A percentile compares a stretch with the other conserved stretches of the same genome.
Conservation (phyloP, 1,284 basidiomycete genomes). For the Sporisorium graminicola region DNA sequence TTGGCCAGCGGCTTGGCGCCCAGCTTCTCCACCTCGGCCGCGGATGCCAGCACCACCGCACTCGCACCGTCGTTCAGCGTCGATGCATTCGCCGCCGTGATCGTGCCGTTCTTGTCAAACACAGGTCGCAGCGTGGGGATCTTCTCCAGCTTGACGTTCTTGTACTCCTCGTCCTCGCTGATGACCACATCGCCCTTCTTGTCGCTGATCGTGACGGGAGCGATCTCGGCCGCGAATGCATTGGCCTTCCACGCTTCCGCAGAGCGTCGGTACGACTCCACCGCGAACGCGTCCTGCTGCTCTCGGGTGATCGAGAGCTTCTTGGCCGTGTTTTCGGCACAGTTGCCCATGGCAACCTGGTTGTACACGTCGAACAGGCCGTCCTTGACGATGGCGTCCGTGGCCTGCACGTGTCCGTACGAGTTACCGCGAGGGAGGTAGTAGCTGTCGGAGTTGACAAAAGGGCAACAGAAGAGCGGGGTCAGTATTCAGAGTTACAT, state of each 20-base stretch:
- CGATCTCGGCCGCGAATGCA: slow-evolving; percentile 88
- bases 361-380: slow-evolving; percentile 75
- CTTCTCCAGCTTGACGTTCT: slow-evolving; percentile 71
- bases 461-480: not conserved
- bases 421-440: slow-evolving; percentile 86
- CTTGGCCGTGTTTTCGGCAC: slow-evolving; percentile 71
- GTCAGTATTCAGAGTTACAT: not conserved
- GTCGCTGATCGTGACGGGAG: slow-evolving; percentile 80
- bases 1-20: slow-evolving; percentile 70
- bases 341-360: slow-evolving; percentile 62
- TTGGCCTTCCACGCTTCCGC: slow-evolving; percentile 89
- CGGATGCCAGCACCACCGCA: slow-evolving; percentile 70
- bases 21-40: slow-evolving; percentile 66
- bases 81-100: slow-evolving; percentile 72
- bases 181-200: slow-evolving; percentile 88
- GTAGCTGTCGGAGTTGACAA: slow-evolving; percentile 76
- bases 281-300: slow-evolving; percentile 77
- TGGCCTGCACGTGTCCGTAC: slow-evolving; percentile 89
- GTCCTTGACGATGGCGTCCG: slow-evolving; percentile 89
- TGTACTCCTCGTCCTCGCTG: slow-evolving; percentile 97
- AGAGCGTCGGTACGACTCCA: slow-evolving; percentile 93
- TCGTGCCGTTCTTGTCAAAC: slow-evolving; percentile 71
- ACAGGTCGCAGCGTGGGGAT: slow-evolving; percentile 70
- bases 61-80: slow-evolving; percentile 72
- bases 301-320: slow-evolving; percentile 70